Conservation (phyloP, 495 filamentous ascomycete species). For the Trypethelium eluteriae region DNA sequence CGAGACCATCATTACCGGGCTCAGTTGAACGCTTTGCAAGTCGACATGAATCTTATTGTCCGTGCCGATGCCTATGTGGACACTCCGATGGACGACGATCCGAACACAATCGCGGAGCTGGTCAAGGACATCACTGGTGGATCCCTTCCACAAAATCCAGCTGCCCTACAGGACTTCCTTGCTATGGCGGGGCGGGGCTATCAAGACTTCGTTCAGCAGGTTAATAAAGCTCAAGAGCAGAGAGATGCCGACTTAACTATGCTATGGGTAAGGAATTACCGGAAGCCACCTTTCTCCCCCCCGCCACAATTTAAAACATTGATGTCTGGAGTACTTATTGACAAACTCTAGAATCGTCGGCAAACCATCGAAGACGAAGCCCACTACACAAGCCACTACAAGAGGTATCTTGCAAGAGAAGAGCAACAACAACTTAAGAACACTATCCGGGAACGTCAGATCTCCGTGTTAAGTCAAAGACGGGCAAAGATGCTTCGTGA, state of each 20-base stretch:
- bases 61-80: constrained; percentile 71
- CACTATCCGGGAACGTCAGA: constrained; percentile 77
- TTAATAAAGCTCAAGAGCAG: constrained; percentile 78
- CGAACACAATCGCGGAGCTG: constrained; percentile 56
- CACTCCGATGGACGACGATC: constrained; percentile 61
- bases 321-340: neutral
- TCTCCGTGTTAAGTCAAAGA: constrained; percentile 66
- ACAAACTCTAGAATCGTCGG: neutral
- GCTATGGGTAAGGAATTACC: constrained; percentile 56
- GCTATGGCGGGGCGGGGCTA: constrained; percentile 70
- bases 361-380: constrained; percentile 47
- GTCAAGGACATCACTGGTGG: constrained; percentile 39
- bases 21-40: constrained; percentile 78
- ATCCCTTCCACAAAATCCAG: constrained; percentile 22
- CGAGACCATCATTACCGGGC: constrained; percentile 78
- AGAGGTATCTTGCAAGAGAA: constrained; percentile 66
- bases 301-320: neutral
- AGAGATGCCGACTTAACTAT: constrained; percentile 70
- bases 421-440: constrained; percentile 70
- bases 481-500: constrained; percentile 71
- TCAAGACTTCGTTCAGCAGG: constrained; percentile 67
- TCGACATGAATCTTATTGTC: constrained; percentile 79
- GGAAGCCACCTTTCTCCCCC: neutral
- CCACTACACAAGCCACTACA: constrained; percentile 49
- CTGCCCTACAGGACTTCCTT: constrained; percentile 31